These are phyloP conservation scores for Puccinia horiana DNA, from an alignment of 1,284 basidiomycete species.

Conservation along the genomic window DNA sequence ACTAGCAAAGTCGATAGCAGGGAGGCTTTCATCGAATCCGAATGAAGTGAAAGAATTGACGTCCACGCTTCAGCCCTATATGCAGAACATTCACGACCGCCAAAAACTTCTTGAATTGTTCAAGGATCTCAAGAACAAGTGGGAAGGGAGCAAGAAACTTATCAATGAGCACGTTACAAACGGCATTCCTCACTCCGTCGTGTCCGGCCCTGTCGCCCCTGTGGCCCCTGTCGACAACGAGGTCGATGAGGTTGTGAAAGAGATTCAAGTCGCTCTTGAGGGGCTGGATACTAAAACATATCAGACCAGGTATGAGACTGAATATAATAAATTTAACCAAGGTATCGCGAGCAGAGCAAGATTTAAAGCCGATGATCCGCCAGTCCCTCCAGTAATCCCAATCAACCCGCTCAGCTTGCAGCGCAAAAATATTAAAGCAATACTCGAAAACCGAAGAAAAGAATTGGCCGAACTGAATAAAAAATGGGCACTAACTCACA, in stretches of 20 bases:
- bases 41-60: background rate
- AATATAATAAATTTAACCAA: background rate
- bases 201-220: background rate
- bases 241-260: background rate
- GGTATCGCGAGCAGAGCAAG: background rate
- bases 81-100: background rate
- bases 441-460: background rate
- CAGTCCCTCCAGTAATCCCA: no score
- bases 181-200: no score
- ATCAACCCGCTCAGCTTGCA: no score
- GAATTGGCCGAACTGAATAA: background rate
- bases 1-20: background rate
- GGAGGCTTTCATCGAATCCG: background rate
- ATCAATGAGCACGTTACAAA: background rate
- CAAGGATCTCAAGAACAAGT: background rate
- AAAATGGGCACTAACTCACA: background rate
- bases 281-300: background rate
- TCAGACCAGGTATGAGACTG: background rate
- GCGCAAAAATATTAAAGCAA: no score
- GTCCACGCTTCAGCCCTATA: background rate
- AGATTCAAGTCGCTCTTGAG: background rate
- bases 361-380: background rate
- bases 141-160: background rate
- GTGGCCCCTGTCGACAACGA: background rate
- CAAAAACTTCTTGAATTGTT: background rate